Conservation (phyloP, 192 early-diverging fungal species). For the Backusella liffmaniae region DNA sequence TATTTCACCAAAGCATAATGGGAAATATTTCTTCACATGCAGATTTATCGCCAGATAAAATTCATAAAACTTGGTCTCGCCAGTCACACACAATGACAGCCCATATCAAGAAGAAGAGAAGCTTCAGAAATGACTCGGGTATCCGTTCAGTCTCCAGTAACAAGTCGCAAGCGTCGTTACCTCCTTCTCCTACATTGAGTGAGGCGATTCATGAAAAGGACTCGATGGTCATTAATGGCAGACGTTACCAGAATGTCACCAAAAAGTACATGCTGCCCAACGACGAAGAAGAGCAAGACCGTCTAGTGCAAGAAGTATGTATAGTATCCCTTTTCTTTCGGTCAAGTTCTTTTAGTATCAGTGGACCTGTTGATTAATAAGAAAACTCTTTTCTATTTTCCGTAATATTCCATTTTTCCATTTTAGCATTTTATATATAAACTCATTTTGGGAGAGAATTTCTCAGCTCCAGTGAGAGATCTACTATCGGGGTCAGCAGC, state of each 20-base stretch:
- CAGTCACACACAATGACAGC: not conserved
- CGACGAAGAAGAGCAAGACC: slow-evolving; percentile 32
- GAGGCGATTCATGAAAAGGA: too few species aligned
- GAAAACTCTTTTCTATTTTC: not conserved
- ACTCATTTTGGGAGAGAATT: slow-evolving; percentile 22
- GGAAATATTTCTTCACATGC: not conserved
- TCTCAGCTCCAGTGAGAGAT: slow-evolving; percentile 25
- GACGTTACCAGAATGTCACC: slow-evolving; percentile 14
- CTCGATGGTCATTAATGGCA: not conserved
- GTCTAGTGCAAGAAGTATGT: slow-evolving; percentile 27
- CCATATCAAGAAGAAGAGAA: not conserved
- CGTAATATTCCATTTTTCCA: not conserved
- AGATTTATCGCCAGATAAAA: not conserved
- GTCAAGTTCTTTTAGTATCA: too few species aligned
- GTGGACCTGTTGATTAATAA: not conserved
- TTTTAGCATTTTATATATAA: not conserved
- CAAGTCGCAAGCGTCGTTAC: not conserved
- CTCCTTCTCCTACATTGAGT: not conserved
- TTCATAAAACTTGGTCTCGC: not conserved
- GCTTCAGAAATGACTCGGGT: not conserved
- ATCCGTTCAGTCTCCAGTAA: not conserved
- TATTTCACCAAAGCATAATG: not conserved
- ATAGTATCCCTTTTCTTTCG: too few species aligned
- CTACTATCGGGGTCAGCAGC: not conserved
- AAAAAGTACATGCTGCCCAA: slow-evolving; percentile 26